These are phyloP conservation scores for Aspergillus pseudoglaucus DNA, from an alignment of 2,329 filamentous ascomycete species.

Conservation along the genomic window DNA sequence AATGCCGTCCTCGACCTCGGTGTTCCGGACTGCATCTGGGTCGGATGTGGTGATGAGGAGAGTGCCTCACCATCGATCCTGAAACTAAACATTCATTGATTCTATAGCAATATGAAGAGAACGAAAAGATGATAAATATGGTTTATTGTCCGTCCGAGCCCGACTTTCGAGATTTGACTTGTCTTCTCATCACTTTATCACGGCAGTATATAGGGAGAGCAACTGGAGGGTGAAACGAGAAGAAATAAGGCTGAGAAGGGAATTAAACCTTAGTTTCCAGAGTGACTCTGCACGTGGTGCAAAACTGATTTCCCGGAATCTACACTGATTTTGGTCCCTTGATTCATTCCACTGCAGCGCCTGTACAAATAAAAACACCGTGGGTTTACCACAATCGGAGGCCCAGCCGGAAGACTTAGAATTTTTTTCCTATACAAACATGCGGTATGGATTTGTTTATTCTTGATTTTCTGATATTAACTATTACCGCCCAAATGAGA, in stretches of 20 bases:
- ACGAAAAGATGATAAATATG: no score
- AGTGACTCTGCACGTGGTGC: neutral
- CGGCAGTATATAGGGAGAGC: no score
- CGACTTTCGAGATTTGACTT: no score
- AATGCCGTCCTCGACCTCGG: slow-evolving; percentile 55
- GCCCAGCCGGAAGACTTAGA: neutral
- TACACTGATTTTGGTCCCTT: no score
- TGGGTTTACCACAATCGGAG: neutral
- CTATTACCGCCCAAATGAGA: neutral
- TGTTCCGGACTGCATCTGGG: slow-evolving; percentile 53
- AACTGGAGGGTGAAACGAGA: no score
- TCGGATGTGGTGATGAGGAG: slow-evolving; percentile 4
- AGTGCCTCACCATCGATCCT: neutral
- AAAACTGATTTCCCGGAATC: neutral
- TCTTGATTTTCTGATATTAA: neutral
- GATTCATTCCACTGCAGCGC: neutral
- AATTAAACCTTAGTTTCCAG: no score
- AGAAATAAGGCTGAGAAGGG: no score
- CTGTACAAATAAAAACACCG: neutral
- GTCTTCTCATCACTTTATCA: no score
- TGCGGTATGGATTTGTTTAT: neutral
- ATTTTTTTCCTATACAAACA: neutral
- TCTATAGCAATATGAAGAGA: no score
- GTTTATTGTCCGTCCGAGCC: no score
- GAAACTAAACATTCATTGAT: no score